phyloP scores from a whole-genome alignment of 2,329 filamentous ascomycete species.

The Exutisphaerella laricina region DNA sequence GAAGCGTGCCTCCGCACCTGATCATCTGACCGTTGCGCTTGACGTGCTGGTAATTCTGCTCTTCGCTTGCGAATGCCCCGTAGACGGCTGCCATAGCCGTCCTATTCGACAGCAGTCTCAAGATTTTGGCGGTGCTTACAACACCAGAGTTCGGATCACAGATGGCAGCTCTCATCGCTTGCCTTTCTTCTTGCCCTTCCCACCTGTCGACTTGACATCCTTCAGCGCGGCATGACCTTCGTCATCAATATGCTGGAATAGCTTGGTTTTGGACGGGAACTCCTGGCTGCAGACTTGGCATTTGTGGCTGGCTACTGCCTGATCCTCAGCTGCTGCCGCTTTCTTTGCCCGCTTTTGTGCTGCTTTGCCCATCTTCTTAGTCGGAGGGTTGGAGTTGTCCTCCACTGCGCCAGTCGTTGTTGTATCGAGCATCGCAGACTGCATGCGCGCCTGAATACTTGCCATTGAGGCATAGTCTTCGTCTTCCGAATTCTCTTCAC shows the following conservation, averaged over 20 bases:
- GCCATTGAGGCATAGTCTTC: slow-evolving; percentile 42
- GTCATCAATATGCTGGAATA: slow-evolving; percentile 69
- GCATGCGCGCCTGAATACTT: slow-evolving; percentile 38
- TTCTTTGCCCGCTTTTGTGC: slow-evolving; percentile 45
- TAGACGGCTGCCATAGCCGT: too few relatives aligned
- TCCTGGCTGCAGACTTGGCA: slow-evolving; percentile 73
- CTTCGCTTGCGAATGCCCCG: too few relatives aligned
- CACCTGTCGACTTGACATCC: slow-evolving; percentile 15
- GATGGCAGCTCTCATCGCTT: slow-evolving; percentile 25
- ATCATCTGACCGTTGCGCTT: too few relatives aligned
- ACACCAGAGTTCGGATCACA: too few relatives aligned
- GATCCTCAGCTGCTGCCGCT: slow-evolving; percentile 28
- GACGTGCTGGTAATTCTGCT: too few relatives aligned
- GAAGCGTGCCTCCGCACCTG: too few relatives aligned
- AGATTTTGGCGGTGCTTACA: too few relatives aligned
- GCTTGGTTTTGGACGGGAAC: slow-evolving; percentile 67
- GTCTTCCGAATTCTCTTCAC: slow-evolving; percentile 25
- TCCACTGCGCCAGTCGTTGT: slow-evolving; percentile 15
- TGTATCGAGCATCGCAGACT: slow-evolving; percentile 14
- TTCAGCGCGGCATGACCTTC: slow-evolving; percentile 47
- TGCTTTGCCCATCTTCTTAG: slow-evolving; percentile 43
- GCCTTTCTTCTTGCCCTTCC: slow-evolving; percentile 28
- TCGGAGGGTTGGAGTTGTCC: slow-evolving; percentile 16
- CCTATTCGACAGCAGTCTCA: too few relatives aligned
- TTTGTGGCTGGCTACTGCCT: slow-evolving; percentile 47